Base-by-base conservation (phyloP, 768 basidiomycete species). In the Mycena galericulata region DNA sequence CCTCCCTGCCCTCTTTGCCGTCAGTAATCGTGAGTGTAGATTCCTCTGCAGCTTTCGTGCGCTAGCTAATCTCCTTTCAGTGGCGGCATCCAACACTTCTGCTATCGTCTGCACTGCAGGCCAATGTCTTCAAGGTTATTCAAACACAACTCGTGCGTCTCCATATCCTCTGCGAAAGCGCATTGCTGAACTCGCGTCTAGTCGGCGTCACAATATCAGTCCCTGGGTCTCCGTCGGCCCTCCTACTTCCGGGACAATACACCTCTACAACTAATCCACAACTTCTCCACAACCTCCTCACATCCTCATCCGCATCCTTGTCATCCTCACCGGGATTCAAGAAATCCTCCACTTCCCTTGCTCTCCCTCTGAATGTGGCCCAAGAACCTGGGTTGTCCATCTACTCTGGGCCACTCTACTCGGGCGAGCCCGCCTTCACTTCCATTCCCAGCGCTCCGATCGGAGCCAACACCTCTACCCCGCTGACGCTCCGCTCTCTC, bases 81-180 rank as follows among this genome's bases (percentile, higher is more conserved):
- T 69, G 68, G 68, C 62, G 79, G 79, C 77, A 74, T 82, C 84
- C 47, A 84, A 85, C 56, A 80, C 82, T 70, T 76, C 82, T 65
- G 81, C 80, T 70, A 87, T 91, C 50, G 77, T 91, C 57, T 91
- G 90, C 82, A 79, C 88, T 86, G 88, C 90, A 76, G 90, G 90
- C 70, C 88, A 90, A 87, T 91, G 90, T 79, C 79, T 91, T 50
- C 83, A 90, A 74, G 90, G 90, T 45, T 87, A 78, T 76, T 87
- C 89, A 34, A 90, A 91, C 69, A 87, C 85, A 17, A 85, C 88
- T 70, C 78, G 89, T 86, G 50, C 45, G 75, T 71, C 18, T 15
- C 32, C 32, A n/a, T n/a, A n/a, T n/a, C n/a, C n/a, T n/a, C n/a
- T n/a, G n/a, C n/a, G n/a, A n/a, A n/a, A n/a, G n/a, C n/a, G n/a